Evolutionary conservation across 2,329 filamentous ascomycete species (phyloP).

Genomic region (Bimuria novae-zelandiae): DNA sequence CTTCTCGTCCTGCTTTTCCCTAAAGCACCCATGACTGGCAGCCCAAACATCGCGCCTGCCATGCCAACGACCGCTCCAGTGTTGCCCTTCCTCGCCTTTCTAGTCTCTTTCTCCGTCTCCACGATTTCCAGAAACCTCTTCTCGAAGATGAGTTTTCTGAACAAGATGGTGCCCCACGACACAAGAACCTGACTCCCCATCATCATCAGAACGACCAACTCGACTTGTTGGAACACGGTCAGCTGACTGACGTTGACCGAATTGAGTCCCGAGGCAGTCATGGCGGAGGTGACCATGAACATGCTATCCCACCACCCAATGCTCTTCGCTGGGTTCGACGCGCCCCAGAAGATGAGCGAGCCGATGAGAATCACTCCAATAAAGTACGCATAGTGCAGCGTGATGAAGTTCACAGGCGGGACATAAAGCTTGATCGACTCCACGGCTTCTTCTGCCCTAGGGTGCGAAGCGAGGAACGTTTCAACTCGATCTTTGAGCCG

Average conservation of each 20-base stretch:
- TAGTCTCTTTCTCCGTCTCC: slow-evolving; percentile 24
- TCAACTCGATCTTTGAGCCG: slow-evolving; percentile 4
- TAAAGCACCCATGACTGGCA: slow-evolving; percentile 28
- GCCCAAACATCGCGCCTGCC: slow-evolving; percentile 28
- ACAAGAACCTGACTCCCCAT: slow-evolving; percentile 27
- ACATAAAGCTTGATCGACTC: slow-evolving; percentile 18
- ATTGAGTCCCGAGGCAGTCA: slow-evolving; percentile 24
- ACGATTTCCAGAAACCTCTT: slow-evolving; percentile 30
- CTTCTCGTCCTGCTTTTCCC: slow-evolving; percentile 18
- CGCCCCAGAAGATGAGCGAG: slow-evolving; percentile 27
- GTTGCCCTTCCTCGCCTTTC: slow-evolving; percentile 20
- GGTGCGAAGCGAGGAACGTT: slow-evolving; percentile 5
- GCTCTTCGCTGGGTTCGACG: slow-evolving; percentile 24
- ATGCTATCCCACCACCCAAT: slow-evolving; percentile 29
- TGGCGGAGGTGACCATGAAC: slow-evolving; percentile 24
- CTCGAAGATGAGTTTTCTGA: slow-evolving; percentile 29
- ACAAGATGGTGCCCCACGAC: slow-evolving; percentile 26
- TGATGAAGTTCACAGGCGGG: slow-evolving; percentile 30
- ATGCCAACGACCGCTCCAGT: slow-evolving; percentile 25
- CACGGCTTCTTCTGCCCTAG: not conserved
- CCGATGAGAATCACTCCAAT: slow-evolving; percentile 20
- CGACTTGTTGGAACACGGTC: slow-evolving; percentile 24
- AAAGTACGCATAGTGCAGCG: slow-evolving; percentile 29
- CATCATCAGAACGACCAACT: slow-evolving; percentile 27
- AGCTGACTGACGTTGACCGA: slow-evolving; percentile 28